phyloP scores from a whole-genome alignment of 2,329 filamentous ascomycete species.

The Thelonectria discophora region DNA sequence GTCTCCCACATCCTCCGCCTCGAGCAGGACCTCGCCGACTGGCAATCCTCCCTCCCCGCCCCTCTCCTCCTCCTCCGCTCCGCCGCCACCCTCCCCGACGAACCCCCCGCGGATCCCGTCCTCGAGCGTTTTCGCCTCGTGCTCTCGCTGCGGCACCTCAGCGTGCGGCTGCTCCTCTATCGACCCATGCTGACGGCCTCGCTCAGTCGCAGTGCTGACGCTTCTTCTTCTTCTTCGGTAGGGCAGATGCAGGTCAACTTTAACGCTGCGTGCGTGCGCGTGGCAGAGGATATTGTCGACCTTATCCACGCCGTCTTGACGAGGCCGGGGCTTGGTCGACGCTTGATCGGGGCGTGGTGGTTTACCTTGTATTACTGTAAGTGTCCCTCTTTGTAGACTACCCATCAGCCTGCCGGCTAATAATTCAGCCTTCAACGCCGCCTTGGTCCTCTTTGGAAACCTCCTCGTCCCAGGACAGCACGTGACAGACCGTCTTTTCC shows the following conservation, averaged over 20 bases:
- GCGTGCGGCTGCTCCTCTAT: constrained; percentile 45
- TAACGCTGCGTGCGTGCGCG: constrained; percentile 9
- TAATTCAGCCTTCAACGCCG: constrained; percentile 25
- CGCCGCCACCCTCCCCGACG: background rate
- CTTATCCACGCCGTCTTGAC: constrained; percentile 21
- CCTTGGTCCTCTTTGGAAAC: constrained; percentile 22
- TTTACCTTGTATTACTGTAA: constrained; percentile 33
- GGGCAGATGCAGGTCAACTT: constrained; percentile 27
- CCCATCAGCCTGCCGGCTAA: background rate
- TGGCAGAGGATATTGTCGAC: constrained; percentile 22
- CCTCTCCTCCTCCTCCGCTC: constrained; percentile 3
- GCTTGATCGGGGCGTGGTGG: constrained; percentile 33
- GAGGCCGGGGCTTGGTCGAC: constrained; percentile 6
- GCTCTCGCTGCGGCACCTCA: constrained; percentile 46
- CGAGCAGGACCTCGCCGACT: constrained; percentile 29
- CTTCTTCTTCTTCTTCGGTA: background rate
- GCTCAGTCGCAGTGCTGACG: background rate
- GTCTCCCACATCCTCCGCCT: constrained; percentile 24
- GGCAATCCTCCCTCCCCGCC: constrained; percentile 15
- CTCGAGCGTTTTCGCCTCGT: constrained; percentile 52
- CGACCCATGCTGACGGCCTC: constrained; percentile 33
- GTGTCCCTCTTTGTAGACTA: background rate
- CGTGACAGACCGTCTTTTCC: background rate
- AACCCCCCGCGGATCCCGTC: constrained; percentile 18
- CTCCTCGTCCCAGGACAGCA: constrained; percentile 11